Base-by-base conservation (phyloP, 257 asterid species). In the Salvia splendens region DNA sequence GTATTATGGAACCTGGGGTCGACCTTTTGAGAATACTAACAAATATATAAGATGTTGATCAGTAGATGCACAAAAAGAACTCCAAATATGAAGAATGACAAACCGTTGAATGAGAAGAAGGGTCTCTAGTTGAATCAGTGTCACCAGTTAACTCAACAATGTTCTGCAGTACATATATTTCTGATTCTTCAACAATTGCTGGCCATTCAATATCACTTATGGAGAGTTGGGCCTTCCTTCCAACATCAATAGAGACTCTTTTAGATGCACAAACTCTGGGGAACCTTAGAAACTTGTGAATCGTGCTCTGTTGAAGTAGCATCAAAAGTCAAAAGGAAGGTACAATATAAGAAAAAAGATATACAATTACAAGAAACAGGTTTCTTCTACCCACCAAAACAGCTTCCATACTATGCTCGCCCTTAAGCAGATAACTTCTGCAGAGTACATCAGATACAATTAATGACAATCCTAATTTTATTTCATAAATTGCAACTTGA, bases 381-480 rank as follows among this genome's bases (percentile, higher is more conserved):
- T 56, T 30, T 61, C 57, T 32, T 74, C 73, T 43, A 61, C 77
- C 36, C 74, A 84, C 91, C 89, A 85, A 69, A 77, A 85, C 73
- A 51, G 50, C 53, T 47, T 84, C 83, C 81, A 77, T 79, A 49
- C 80, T 81, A 57, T 66, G 83, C 62, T 70, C 81, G 17, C 78
- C 82, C 12, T 75, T 70, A n/a, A 66, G 77, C 64, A 71, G 51
- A 58, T 58, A 69, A 36, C 64, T 75, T 73, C 71, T 81, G 62
- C 60, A 46, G 35, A 78, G 70, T 57, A 77, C 70, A 69, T 84
- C 78, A 43, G 97, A 86, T 67, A 77, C 77, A 52, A 81, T 66
- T 40, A 94, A 77, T 38, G 99, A 83, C 61, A 89, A 68, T 54
- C 99, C 99, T 57, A 94, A 80, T 81, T 94, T 94, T 75, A 90